A percentile compares a stretch with the other conserved stretches of the same genome.
Conservation (phyloP, 768 basidiomycete genomes). For the Brasilioporus rufonigricans region DNA sequence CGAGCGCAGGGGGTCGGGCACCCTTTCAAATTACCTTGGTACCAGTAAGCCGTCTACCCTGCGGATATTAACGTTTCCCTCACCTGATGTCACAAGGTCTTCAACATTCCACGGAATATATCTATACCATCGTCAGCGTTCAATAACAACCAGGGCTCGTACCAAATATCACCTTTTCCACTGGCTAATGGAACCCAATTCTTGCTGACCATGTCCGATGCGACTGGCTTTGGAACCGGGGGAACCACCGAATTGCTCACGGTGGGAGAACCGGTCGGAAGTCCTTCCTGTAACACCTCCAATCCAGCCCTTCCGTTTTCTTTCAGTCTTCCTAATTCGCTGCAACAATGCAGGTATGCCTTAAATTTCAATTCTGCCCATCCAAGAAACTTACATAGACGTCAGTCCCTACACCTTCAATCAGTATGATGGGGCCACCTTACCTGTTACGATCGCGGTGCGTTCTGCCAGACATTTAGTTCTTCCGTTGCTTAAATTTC, state of each 20-base stretch:
- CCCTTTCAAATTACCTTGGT: conserved; percentile 50
- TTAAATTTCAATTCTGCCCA: background rate
- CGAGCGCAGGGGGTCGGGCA: conserved; percentile 48
- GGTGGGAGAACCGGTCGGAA: conserved; percentile 44
- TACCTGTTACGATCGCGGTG: conserved; percentile 57
- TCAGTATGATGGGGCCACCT: conserved; percentile 42
- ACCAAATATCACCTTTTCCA: conserved; percentile 42
- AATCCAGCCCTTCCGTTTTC: conserved; percentile 43
- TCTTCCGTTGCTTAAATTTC: background rate
- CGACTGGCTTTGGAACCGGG: conserved; percentile 65
- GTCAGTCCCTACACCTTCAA: conserved; percentile 47
- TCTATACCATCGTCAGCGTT: conserved; percentile 56
- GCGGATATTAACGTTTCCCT: background rate
- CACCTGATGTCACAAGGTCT: conserved; percentile 39
- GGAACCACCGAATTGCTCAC: conserved; percentile 51
- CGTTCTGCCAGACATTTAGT: conserved; percentile 14
- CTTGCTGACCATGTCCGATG: conserved; percentile 68
- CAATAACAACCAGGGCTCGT: conserved; percentile 53
- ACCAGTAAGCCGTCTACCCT: conserved; percentile 42
- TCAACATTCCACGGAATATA: conserved; percentile 50
- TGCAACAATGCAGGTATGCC: conserved; percentile 61
- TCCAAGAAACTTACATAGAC: conserved; percentile 4
- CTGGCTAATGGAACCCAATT: conserved; percentile 40
- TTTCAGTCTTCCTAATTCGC: conserved; percentile 49
- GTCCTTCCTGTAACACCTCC: conserved; percentile 46